phyloP scores from a whole-genome alignment of 2,329 filamentous ascomycete genomes.

The Aspergillus nomiae region DNA sequence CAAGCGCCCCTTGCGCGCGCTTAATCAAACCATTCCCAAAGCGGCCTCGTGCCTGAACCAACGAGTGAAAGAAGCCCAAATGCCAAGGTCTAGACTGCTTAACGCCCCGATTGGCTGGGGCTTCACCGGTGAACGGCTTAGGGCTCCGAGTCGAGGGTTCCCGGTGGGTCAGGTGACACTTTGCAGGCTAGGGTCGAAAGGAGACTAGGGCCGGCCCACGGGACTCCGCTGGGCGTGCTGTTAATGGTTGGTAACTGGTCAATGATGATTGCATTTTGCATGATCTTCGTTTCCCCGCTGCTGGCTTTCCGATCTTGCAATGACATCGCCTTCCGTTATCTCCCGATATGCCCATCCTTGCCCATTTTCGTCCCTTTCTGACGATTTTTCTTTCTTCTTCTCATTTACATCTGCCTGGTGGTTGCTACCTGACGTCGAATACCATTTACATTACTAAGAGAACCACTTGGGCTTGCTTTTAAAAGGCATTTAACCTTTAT shows the following conservation, averaged over 20 bases:
- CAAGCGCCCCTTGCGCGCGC: conserved; percentile 44
- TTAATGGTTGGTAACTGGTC: neutral
- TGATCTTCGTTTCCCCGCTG: conserved; percentile 15
- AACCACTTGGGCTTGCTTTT: neutral
- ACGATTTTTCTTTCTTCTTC: conserved; percentile 7
- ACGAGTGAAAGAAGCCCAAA: neutral
- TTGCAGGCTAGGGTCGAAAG: neutral
- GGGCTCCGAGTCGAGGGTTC: conserved; percentile 15
- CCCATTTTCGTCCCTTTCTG: conserved; percentile 12
- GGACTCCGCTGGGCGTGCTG: neutral
- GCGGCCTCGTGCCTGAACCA: conserved; percentile 21
- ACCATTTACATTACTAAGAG: conserved; percentile 3
- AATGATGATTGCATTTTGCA: conserved; percentile 4
- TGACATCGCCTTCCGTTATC: conserved; percentile 9
- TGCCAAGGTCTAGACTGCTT: neutral
- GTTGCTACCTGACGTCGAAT: neutral
- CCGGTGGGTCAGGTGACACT: conserved; percentile 6
- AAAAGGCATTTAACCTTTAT: neutral
- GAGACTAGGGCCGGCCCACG: neutral
- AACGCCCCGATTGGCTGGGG: conserved; percentile 6
- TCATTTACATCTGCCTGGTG: neutral
- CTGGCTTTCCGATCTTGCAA: conserved; percentile 12
- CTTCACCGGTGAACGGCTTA: neutral
- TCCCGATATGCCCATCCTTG: conserved; percentile 18
- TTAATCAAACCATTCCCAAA: conserved; percentile 24